phyloP scores from a whole-genome alignment of 306 rosid genomes.

The Acacia acuminata region DNA sequence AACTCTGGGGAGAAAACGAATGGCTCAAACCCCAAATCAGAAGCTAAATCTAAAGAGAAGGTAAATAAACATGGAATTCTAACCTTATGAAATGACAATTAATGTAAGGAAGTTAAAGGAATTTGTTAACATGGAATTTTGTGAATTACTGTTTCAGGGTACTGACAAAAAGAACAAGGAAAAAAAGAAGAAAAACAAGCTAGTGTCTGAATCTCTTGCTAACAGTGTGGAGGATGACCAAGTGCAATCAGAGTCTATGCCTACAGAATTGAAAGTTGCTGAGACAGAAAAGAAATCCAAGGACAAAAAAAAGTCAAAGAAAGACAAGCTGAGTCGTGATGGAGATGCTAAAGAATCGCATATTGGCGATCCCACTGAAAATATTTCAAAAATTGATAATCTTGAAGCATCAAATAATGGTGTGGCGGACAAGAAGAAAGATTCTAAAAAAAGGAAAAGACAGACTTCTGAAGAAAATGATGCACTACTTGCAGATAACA shows the following conservation, averaged over 20 bases:
- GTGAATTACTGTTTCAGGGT: constrained; percentile 26
- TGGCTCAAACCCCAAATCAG: neutral
- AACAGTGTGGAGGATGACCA: constrained; percentile 34
- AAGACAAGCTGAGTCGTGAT: constrained; percentile 41
- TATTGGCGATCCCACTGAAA: constrained; percentile 33
- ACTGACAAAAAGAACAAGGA: constrained; percentile 44
- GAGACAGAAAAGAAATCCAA: constrained; percentile 53
- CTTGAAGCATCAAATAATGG: constrained; percentile 35
- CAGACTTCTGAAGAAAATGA: constrained; percentile 53
- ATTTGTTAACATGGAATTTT: constrained; percentile 10
- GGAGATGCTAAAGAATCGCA: constrained; percentile 39
- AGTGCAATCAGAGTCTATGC: constrained; percentile 28
- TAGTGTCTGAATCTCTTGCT: constrained; percentile 44
- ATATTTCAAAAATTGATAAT: constrained; percentile 36
- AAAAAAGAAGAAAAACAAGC: constrained; percentile 59
- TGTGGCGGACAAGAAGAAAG: constrained; percentile 34
- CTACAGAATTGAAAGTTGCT: constrained; percentile 30
- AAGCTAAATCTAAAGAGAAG: constrained; percentile 27
- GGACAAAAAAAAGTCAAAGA: constrained; percentile 66
- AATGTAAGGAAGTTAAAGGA: constrained; percentile 9
- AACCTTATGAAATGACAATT: neutral
- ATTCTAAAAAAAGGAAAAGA: constrained; percentile 77
- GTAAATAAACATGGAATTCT: neutral
- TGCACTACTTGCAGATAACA: constrained; percentile 36
- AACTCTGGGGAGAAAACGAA: constrained; percentile 8